Evolutionary conservation across 108 stramenopile species (phyloP), one percentile per base, ranked within the genome.

Genomic region (Conticribra weissflogii): DNA sequence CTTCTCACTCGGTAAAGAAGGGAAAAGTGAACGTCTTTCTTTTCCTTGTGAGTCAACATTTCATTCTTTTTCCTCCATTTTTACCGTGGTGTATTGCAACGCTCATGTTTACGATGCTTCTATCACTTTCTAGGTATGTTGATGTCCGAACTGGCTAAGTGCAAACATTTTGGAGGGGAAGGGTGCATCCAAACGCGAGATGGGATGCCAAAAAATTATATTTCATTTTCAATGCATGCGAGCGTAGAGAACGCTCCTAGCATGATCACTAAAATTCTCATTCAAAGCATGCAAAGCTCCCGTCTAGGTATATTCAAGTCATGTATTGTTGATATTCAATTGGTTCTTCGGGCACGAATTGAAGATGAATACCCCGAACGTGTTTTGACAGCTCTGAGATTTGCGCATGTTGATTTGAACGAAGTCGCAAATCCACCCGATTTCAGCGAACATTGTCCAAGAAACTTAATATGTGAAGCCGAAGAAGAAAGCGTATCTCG

Each of bases 91-190:
- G 50, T 4, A 51, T 22, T n/a, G 4, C 15, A 21, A n/a, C 5
- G n/a, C 4, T 21, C 21, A 5, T 51, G n/a, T n/a, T n/a, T n/a
- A n/a, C n/a, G n/a, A n/a, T n/a, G n/a, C 50, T 21, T 51, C 21
- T 51, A 48, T 55, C 72, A 23, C 63, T 79, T n/a, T 74, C 85
- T n/a, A 49, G 80, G 67, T 3, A 66, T 88, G 17, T 45, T 44
- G 21, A 47, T 83, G 0, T 59, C 67, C 14, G 64, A 66, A 31
- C 63, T 75, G 36, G 58, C 61, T 3, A 57, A 68, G 25, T 63
- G 74, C 25, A 22, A 51, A 56, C 85, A 90, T 56, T 90, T 88
- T 59, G 86, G 86, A 9, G 84, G 85, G 7, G 86, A 85, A 9
- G 84, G 85, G 7, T 59, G 80, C 14, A 25, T 84, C 19, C 73